A percentile compares a stretch with the other conserved stretches of the same genome.
These are phyloP conservation scores for Chrysoporthe puriensis DNA, from an alignment of 2,329 filamentous ascomycete species.

Conservation along the genomic window DNA sequence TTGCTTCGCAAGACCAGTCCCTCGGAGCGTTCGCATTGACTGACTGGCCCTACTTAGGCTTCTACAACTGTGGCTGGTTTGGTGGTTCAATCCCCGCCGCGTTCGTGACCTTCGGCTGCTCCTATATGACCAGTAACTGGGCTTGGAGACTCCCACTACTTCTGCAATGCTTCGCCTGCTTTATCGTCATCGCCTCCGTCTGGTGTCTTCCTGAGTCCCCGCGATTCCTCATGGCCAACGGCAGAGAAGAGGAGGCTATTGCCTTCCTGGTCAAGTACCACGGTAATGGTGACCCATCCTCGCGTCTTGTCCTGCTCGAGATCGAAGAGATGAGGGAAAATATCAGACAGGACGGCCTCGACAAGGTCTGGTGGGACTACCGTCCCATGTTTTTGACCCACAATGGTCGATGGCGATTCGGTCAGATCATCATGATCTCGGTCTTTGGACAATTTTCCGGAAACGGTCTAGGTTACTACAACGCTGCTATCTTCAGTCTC, in stretches of 20 bases:
- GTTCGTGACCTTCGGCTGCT: conserved; percentile 52
- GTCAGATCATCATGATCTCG: conserved; percentile 54
- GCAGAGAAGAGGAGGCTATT: conserved; percentile 44
- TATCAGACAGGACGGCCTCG: conserved; percentile 49
- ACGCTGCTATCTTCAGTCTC: conserved; percentile 49
- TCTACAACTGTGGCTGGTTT: conserved; percentile 60
- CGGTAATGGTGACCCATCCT: conserved; percentile 45
- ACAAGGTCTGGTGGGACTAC: conserved; percentile 54
- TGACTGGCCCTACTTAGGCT: conserved; percentile 31
- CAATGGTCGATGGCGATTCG: conserved; percentile 51
- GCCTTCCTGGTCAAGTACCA: conserved; percentile 48
- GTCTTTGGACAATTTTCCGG: conserved; percentile 56
- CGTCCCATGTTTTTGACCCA: conserved; percentile 48
- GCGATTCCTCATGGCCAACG: conserved; percentile 47
- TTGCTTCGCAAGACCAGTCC: conserved; percentile 1
- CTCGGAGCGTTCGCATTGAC: neutral
- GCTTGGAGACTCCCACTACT: conserved; percentile 55
- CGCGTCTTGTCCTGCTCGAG: conserved; percentile 45
- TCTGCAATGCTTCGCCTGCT: conserved; percentile 49
- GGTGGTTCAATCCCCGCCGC: conserved; percentile 55
- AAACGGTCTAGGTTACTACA: conserved; percentile 56
- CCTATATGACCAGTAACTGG: conserved; percentile 48
- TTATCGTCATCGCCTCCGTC: conserved; percentile 43
- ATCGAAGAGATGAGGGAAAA: conserved; percentile 47
- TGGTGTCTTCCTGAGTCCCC: conserved; percentile 48